Evolutionary conservation across 495 filamentous ascomycete species (phyloP), one percentile per base, ranked within the genome.

Genomic region (Xylaria flabelliformis): DNA sequence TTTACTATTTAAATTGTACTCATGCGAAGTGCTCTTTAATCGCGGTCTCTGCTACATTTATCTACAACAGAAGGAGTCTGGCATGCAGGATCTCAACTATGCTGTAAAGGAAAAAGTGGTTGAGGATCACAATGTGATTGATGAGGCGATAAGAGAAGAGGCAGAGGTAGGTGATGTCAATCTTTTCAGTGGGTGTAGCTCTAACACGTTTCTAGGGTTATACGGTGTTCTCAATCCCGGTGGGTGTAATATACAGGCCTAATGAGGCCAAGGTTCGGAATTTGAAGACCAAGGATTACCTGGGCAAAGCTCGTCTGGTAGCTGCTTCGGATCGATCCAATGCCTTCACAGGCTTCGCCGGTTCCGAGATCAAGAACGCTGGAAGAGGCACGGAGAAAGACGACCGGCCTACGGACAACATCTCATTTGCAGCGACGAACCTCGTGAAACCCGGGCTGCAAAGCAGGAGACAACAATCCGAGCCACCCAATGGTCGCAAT

Each of bases 201-300:
- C 74, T 83, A 67, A 83, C 73, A 46, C 42, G 9, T 64, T 48
- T 44, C 15, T 67, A 97, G 95, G 95, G 95, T 61, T 99, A 98
- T 78, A 99, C 97, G 1, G 96, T 99, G 15, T 99, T 99, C 85
- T 99, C 96, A 3, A 98, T 99, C 55, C 96, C 96, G 1, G 94
- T 98, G 41, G 96, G 96, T 19, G 90, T 98, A 51, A 85, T 99
- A 56, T 99, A 98, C 83, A 88, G 96, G 59, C 96, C 96, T 44
- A 98, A 97, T 80, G 93, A 94, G 72, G 94, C 97, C 72, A 99
- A 99, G 81, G 96, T 99, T 67, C 97, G 95, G 80, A 99, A 99
- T 76, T 86, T 99, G 74, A 97, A 97, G 83, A 90, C 93, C 29
- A 98, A 97, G 80, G 94, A 98, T 77, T 99, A 99, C 78, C 89